Percentiles rank a stretch among this genome's conserved stretches.
Evolutionary conservation across 768 basidiomycete species (phyloP).

Genomic region (Suillus variegatus): DNA sequence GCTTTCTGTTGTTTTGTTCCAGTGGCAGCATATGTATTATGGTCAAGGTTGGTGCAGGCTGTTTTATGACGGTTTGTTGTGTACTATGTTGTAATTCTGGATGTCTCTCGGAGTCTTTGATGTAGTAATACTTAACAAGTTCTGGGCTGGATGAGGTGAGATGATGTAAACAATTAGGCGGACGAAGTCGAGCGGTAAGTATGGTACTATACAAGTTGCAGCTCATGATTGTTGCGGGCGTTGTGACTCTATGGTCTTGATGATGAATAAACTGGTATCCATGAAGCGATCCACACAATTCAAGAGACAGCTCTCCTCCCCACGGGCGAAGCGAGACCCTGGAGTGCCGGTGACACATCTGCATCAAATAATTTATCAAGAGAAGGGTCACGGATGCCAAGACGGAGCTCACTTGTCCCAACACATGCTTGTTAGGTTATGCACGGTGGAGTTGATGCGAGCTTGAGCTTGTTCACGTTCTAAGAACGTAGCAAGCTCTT

Average conservation of each 20-base stretch:
- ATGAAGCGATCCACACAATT: constrained; percentile 94
- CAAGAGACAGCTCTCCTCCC: constrained; percentile 78
- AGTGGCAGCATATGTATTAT: constrained; percentile 49
- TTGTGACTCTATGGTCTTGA: constrained; percentile 56
- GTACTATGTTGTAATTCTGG: constrained; percentile 11
- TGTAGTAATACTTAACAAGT: neutral
- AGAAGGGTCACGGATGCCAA: neutral
- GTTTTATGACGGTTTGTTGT: constrained; percentile 19
- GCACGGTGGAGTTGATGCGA: constrained; percentile 65
- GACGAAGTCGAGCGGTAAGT: neutral
- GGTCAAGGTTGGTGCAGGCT: constrained; percentile 37
- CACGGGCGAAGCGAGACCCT: constrained; percentile 73
- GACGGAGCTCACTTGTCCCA: constrained; percentile 81
- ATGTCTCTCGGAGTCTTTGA: neutral
- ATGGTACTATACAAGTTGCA: neutral
- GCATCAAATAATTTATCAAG: constrained; percentile 16
- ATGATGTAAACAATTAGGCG: constrained; percentile 6
- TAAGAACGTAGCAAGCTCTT: constrained; percentile 78
- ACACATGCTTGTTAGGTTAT: constrained; percentile 79
- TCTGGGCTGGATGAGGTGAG: constrained; percentile 1
- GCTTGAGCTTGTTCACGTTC: constrained; percentile 84
- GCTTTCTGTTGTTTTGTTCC: constrained; percentile 77
- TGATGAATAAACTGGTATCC: constrained; percentile 82
- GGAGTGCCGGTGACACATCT: constrained; percentile 85
- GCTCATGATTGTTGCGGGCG: constrained; percentile 39